phyloP scores from a whole-genome alignment of 495 filamentous ascomycete genomes.

The Margaritispora aquatica region DNA sequence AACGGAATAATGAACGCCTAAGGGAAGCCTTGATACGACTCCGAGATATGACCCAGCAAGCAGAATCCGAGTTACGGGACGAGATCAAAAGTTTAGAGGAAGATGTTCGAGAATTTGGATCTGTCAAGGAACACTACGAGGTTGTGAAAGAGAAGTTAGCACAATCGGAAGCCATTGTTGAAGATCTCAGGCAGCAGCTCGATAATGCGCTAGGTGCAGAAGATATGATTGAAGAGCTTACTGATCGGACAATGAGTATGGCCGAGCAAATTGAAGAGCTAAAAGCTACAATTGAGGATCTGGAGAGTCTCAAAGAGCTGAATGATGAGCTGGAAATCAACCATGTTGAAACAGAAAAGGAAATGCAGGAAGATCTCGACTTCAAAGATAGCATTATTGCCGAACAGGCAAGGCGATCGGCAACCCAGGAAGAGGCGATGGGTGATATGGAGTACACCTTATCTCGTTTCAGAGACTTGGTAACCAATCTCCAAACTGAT shows the following conservation, averaged over 20 bases:
- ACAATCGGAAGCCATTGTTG: conserved; percentile 67
- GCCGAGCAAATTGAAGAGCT: conserved; percentile 80
- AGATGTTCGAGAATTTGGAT: conserved; percentile 66
- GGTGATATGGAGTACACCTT: conserved; percentile 89
- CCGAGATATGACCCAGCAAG: conserved; percentile 79
- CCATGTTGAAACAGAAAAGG: conserved; percentile 85
- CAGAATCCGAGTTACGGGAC: conserved; percentile 69
- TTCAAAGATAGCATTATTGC: conserved; percentile 68
- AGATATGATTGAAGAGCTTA: conserved; percentile 88
- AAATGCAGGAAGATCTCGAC: conserved; percentile 90
- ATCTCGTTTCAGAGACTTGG: conserved; percentile 79
- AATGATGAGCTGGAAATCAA: conserved; percentile 92
- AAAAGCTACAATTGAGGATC: conserved; percentile 70
- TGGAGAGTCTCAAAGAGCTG: conserved; percentile 83
- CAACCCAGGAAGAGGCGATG: conserved; percentile 65
- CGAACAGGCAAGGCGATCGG: conserved; percentile 63
- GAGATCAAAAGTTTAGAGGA: conserved; percentile 74
- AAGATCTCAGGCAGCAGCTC: conserved; percentile 85
- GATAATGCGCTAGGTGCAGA: conserved; percentile 83
- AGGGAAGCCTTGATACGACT: conserved; percentile 78
- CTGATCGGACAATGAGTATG: conserved; percentile 75
- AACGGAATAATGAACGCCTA: conserved; percentile 81
- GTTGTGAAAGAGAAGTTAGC: conserved; percentile 64
- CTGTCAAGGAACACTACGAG: conserved; percentile 64
- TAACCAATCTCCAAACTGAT: conserved; percentile 78